Percentiles rank a stretch among this genome's conserved stretches.
Conservation (phyloP, 2,329 filamentous ascomycete species). For the Sporothrix pallida region DNA sequence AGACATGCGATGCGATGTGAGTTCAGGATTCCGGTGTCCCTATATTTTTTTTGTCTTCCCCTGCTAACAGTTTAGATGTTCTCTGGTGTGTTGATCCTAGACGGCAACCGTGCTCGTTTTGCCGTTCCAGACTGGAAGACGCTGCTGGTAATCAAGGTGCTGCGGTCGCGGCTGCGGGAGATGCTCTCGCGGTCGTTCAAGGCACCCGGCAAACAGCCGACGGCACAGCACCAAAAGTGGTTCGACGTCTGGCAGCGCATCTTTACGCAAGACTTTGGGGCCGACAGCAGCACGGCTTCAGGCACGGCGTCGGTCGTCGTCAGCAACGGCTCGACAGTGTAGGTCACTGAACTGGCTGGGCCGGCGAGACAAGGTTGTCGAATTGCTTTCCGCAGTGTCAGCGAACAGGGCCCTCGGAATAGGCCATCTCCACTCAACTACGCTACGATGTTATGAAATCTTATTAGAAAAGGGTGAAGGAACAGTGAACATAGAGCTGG, state of each 20-base stretch:
- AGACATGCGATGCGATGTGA: conserved; percentile 83
- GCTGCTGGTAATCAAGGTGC: conserved; percentile 83
- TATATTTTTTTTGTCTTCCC: not conserved
- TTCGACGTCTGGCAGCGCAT: conserved; percentile 75
- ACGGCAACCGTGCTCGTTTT: conserved; percentile 86
- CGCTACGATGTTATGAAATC: conserved; percentile 12
- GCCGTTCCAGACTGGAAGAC: conserved; percentile 87
- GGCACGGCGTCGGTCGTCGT: not conserved
- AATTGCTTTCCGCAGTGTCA: not conserved
- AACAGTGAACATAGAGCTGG: not conserved
- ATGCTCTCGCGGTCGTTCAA: conserved; percentile 75
- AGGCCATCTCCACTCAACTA: conserved; percentile 22
- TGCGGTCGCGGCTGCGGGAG: conserved; percentile 75
- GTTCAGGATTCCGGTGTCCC: conserved; percentile 38
- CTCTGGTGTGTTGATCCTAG: conserved; percentile 82
- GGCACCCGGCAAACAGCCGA: conserved; percentile 65
- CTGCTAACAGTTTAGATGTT: conserved; percentile 67
- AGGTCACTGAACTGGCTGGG: not conserved
- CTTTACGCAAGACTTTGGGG: conserved; percentile 60
- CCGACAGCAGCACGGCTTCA: conserved; percentile 5
- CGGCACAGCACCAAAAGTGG: conserved; percentile 74
- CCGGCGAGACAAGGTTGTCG: too few species aligned
- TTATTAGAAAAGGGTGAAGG: not conserved
- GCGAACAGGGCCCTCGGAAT: not conserved
- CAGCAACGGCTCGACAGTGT: conserved; percentile 3